Conservation (phyloP, 148 eudicot genomes). For the Silene latifolia region DNA sequence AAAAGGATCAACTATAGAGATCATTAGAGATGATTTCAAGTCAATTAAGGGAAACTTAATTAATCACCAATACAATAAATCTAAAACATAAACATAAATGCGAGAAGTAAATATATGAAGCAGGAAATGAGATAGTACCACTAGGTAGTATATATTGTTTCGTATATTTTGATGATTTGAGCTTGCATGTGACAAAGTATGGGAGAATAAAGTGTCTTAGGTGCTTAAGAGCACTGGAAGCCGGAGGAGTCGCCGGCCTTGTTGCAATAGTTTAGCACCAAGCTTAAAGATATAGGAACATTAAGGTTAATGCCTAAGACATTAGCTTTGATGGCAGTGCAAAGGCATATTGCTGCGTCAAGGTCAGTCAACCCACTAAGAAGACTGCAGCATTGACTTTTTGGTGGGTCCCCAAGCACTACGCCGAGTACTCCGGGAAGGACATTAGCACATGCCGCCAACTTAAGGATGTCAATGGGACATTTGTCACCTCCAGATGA, state of each 20-base stretch:
- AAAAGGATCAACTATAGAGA: neutral
- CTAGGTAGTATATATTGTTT: too few relatives aligned
- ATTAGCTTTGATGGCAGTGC: constrained; percentile 55
- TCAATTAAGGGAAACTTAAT: neutral
- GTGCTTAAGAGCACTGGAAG: constrained; percentile 32
- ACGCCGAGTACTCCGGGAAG: constrained; percentile 29
- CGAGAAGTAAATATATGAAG: neutral
- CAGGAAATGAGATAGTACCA: too few relatives aligned
- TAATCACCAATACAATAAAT: neutral
- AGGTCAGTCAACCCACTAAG: constrained; percentile 48
- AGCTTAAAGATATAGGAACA: constrained; percentile 38
- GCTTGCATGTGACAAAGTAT: too few relatives aligned
- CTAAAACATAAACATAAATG: neutral
- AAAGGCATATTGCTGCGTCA: constrained; percentile 59
- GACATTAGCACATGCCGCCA: constrained; percentile 47
- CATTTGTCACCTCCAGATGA: constrained; percentile 11
- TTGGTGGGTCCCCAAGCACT: constrained; percentile 44
- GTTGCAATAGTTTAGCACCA: constrained; percentile 44
- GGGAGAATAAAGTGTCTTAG: too few relatives aligned
- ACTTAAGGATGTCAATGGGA: constrained; percentile 12
- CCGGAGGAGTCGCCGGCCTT: constrained; percentile 28
- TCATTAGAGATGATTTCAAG: neutral
- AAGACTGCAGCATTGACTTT: constrained; percentile 46
- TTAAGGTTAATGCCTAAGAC: constrained; percentile 44
- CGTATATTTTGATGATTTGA: too few relatives aligned